These are phyloP conservation scores for Exobasidium cylindrosporum DNA, from an alignment of 1,284 basidiomycete genomes.

Conservation along the genomic window DNA sequence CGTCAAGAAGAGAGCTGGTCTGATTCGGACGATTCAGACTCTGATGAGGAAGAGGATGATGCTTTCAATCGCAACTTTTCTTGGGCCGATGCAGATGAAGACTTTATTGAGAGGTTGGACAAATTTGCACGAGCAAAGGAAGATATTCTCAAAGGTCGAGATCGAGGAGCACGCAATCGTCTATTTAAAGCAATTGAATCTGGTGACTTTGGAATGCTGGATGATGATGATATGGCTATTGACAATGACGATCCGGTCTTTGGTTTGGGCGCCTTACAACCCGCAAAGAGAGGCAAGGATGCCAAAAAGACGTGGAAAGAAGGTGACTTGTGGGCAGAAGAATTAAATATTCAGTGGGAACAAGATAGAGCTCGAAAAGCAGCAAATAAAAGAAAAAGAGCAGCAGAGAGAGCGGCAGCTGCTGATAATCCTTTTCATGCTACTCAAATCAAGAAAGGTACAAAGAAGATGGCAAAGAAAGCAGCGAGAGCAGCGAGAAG, in stretches of 20 bases:
- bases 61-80: slow-evolving; percentile 55
- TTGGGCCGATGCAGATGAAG: slow-evolving; percentile 68
- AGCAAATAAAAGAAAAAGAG: slow-evolving; percentile 68
- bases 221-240: slow-evolving; percentile 11
- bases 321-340: slow-evolving; percentile 62
- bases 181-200: slow-evolving; percentile 67
- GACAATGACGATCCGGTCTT: slow-evolving; percentile 21
- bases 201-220: slow-evolving; percentile 62
- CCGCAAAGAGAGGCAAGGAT: slow-evolving; percentile 6
- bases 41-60: slow-evolving; percentile 34
- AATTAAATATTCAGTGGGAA: slow-evolving; percentile 72
- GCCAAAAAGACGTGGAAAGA: slow-evolving; percentile 62
- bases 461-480: slow-evolving; percentile 38
- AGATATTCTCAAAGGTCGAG: slow-evolving; percentile 11
- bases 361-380: slow-evolving; percentile 79
- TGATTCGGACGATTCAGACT: slow-evolving; percentile 16
- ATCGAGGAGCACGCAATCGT: slow-evolving; percentile 61
- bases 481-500: slow-evolving; percentile 22
- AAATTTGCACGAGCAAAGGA: slow-evolving; percentile 15
- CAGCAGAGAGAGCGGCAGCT: slow-evolving; percentile 59
- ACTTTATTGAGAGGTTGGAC: slow-evolving; percentile 65
- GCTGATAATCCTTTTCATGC: slow-evolving; percentile 59
- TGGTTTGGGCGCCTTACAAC: slow-evolving; percentile 20
- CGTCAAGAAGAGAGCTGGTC: not conserved
- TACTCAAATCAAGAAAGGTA: slow-evolving; percentile 40